Percentiles rank a stretch among this genome's conserved stretches.
These are phyloP conservation scores for Stagonosporopsis cucurbitacearum DNA, from an alignment of 2,329 filamentous ascomycete species.

Conservation along the genomic window DNA sequence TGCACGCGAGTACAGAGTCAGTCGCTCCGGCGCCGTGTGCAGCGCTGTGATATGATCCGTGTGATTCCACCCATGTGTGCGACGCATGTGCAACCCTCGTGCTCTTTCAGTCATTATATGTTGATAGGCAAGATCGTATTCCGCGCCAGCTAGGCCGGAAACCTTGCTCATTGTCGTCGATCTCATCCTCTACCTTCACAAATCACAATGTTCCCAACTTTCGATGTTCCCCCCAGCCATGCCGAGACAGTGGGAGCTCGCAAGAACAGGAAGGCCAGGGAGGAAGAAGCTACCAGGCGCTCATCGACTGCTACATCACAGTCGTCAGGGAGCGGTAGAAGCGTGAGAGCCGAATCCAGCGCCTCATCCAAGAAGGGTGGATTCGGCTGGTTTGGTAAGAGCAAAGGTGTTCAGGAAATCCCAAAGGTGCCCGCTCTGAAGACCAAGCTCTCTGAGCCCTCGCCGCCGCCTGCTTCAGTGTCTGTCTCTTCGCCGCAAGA, in stretches of 20 bases:
- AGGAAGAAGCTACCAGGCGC: constrained; percentile 27
- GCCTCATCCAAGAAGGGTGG: constrained; percentile 19
- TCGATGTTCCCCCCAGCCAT: constrained; percentile 34
- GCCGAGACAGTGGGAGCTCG: constrained; percentile 36
- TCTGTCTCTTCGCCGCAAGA: constrained; percentile 14
- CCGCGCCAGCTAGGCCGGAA: constrained; percentile 15
- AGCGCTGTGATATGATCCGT: constrained; percentile 19
- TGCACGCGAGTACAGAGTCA: constrained; percentile 20
- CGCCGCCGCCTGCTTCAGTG: constrained; percentile 1
- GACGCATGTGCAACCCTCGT: constrained; percentile 17
- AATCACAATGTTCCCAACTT: constrained; percentile 38
- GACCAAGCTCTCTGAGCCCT: constrained; percentile 11
- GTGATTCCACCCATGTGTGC: constrained; percentile 17
- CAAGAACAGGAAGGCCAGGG: constrained; percentile 31
- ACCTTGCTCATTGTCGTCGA: constrained; percentile 7
- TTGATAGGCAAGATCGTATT: constrained; percentile 13
- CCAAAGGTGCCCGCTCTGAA: constrained; percentile 22
- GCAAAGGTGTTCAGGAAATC: constrained; percentile 36
- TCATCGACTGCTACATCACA: constrained; percentile 31
- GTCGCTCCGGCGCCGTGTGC: constrained; percentile 16
- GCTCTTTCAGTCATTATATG: constrained; percentile 14
- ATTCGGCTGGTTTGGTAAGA: constrained; percentile 32
- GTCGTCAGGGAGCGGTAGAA: constrained; percentile 30
- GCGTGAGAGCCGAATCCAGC: constrained; percentile 15
- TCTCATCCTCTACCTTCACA: constrained; percentile 9